Evolutionary conservation across 2,329 filamentous ascomycete genomes (phyloP).

Genomic region (Aspergillus unguis): DNA sequence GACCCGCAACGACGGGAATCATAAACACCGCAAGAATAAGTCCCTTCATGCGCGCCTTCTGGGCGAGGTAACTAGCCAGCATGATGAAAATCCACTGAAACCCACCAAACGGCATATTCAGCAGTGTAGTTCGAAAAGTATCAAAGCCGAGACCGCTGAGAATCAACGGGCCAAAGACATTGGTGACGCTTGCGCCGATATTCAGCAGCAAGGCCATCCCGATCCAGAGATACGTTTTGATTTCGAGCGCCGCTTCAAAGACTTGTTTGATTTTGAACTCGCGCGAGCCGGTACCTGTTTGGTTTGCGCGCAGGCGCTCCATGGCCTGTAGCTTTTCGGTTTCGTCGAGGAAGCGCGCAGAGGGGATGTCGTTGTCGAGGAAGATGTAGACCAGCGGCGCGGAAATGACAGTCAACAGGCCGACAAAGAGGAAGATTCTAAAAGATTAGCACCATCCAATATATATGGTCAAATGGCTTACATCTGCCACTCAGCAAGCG

Average conservation of each 20-base stretch:
- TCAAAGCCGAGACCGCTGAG: constrained; percentile 59
- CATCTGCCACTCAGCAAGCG: constrained; percentile 52
- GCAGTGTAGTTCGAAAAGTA: constrained; percentile 55
- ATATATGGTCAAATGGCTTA: no score
- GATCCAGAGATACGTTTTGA: constrained; percentile 58
- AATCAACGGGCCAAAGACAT: constrained; percentile 64
- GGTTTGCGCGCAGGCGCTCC: constrained; percentile 50
- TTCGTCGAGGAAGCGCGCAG: constrained; percentile 48
- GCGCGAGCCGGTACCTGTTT: constrained; percentile 46
- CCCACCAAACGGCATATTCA: constrained; percentile 66
- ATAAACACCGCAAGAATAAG: constrained; percentile 53
- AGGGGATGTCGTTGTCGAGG: constrained; percentile 56
- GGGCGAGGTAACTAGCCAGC: constrained; percentile 56
- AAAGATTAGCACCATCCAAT: neutral
- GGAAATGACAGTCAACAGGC: constrained; percentile 57
- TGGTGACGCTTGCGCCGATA: constrained; percentile 61
- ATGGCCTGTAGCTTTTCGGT: constrained; percentile 47
- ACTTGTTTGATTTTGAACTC: constrained; percentile 49
- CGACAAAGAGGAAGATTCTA: constrained; percentile 60
- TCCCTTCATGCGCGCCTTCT: constrained; percentile 57
- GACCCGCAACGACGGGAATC: constrained; percentile 59
- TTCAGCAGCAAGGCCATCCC: constrained; percentile 61
- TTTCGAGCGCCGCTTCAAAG: constrained; percentile 41
- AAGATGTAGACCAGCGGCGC: constrained; percentile 58
- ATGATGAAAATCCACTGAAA: constrained; percentile 61